phyloP scores from a whole-genome alignment of 176 grass and related monocot genomes.

The Oryza officinalis region DNA sequence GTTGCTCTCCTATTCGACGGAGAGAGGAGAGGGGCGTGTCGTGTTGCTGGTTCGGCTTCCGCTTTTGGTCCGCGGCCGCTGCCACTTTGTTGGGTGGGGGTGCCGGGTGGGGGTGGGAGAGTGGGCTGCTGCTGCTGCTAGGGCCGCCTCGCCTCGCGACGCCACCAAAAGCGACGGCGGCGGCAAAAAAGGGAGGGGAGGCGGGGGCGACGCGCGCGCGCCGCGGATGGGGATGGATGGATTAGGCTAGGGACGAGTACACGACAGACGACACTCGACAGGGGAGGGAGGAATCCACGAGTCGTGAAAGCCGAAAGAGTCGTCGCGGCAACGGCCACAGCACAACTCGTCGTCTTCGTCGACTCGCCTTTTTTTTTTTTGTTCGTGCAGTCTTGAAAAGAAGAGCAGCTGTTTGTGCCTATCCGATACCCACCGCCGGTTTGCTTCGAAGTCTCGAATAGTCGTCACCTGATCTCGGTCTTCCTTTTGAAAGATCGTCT shows the following conservation, averaged over 20 bases:
- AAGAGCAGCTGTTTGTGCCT: no score
- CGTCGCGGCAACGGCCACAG: not conserved
- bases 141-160: not conserved
- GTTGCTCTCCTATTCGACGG: not conserved
- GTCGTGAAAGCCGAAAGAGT: not conserved
- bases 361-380: no score
- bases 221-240: not conserved
- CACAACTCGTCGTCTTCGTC: no score
- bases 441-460: no score
- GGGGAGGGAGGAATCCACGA: not conserved
- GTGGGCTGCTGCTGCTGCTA: not conserved
- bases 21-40: conserved; percentile 26
- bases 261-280: no score
- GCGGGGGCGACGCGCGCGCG: not conserved
- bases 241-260: not conserved
- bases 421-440: no score
- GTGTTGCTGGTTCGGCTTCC: not conserved
- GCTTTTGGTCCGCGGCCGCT: conserved; percentile 21
- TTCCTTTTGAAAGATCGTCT: no score
- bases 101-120: conserved; percentile 23
- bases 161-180: conserved; percentile 53
- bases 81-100: conserved; percentile 49
- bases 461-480: no score
- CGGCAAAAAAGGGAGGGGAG: conserved; percentile 50
- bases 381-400: no score